Evolutionary conservation across 2,329 filamentous ascomycete species (phyloP), one percentile per base, ranked within the genome.

Genomic region (Fusarium sp.): DNA sequence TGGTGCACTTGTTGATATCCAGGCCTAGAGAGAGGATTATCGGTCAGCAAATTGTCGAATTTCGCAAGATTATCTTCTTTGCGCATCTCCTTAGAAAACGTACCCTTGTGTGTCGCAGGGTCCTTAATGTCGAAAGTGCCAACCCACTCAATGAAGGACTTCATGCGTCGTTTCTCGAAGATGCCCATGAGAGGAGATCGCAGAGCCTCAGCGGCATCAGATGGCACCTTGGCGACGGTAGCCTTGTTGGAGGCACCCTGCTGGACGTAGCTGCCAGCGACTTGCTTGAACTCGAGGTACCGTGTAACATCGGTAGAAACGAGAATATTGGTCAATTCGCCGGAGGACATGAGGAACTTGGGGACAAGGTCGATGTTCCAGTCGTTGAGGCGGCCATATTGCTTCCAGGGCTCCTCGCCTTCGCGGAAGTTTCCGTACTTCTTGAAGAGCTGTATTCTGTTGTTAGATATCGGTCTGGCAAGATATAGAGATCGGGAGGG

Each of bases 321-420:
- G 81, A 99, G 91, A 81, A 99, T 98, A 86, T 98, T 98, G 83
- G 96, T 98, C 82, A 99, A 89, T 87, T 99, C 96, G 84, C 96
- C 96, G 74, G 97, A 98, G 69, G 96, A 95, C 95, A 99, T 98
- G 84, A 99, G 90, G 80, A 99, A 92, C 89, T 99, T 99, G 77
- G 96, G 96, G 55, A 99, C 95, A 71, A 99, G 90, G 83, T 99
- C 97, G 84, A 99, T 97, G 88, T 98, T 98, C 96, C 96, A 99
- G 89, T 98, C 96, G 86, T 98, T 98, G 82, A 92, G 88, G 69
- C 96, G 93, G 79, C 96, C 96, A 84, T 98, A 98, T 85, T 98
- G 95, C 88, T 97, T 96, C 96, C 96, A 98, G 76, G 96, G 95
- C 88, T 98, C 94, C 81, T 95, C 92, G 78, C 93, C 94, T 72